Evolutionary conservation across 2,329 filamentous ascomycete species (phyloP).

Genomic region (Colletotrichum liaoningense): DNA sequence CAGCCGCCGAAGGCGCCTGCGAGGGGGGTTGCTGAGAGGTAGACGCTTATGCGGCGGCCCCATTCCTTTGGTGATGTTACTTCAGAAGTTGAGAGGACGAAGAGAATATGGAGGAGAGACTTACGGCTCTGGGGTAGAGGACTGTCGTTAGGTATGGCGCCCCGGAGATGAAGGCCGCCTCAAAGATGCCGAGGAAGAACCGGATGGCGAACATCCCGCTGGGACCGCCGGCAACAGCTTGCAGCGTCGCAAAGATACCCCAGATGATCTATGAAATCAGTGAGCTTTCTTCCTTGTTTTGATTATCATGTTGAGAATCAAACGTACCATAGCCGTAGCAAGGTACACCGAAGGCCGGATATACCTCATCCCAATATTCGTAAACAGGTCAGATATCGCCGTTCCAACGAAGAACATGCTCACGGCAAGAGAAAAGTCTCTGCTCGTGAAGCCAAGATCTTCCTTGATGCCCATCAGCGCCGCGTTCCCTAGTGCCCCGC

Average conservation of each 20-base stretch:
- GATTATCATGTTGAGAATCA: background rate
- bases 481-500: conserved; percentile 36
- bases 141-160: conserved; percentile 62
- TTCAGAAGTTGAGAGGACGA: background rate
- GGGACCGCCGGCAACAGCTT: conserved; percentile 18
- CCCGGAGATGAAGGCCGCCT: conserved; percentile 62
- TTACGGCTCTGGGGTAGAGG: conserved; percentile 60
- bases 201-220: conserved; percentile 48
- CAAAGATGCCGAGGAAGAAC: conserved; percentile 59
- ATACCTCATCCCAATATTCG: conserved; percentile 27
- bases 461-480: conserved; percentile 38
- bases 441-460: conserved; percentile 37
- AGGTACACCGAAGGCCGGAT: conserved; percentile 26
- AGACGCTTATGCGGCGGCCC: conserved; percentile 65
- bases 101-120: background rate
- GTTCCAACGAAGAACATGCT: conserved; percentile 40
- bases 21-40: conserved; percentile 65
- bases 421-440: conserved; percentile 38
- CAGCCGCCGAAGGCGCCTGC: conserved; percentile 55
- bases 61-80: conserved; percentile 16
- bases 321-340: conserved; percentile 21
- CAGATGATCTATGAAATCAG: background rate
- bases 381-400: conserved; percentile 21
- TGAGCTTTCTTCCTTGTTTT: background rate
- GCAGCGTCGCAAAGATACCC: conserved; percentile 21